Conservation (phyloP, 352 stramenopile species). For the Thalassiosira exigua region DNA sequence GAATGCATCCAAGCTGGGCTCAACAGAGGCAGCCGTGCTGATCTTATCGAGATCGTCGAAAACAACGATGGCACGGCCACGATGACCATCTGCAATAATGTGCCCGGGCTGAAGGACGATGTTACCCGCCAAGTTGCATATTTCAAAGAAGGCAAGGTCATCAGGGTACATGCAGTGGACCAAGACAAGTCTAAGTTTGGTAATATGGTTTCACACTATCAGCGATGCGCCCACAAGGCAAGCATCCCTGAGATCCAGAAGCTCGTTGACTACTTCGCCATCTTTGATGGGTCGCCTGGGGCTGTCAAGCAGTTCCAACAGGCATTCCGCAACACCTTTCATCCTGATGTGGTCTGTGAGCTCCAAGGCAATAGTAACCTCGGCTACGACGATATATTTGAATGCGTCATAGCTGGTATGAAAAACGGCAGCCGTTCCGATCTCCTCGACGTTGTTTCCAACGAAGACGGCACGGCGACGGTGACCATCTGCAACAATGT, state of each 20-base stretch:
- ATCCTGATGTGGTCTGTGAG: too few relatives aligned
- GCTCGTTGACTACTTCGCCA: constrained; percentile 6
- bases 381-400: too few relatives aligned
- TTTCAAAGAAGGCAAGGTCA: constrained; percentile 9
- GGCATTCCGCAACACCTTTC: constrained; percentile 4
- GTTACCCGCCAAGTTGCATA: constrained; percentile 2
- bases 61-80: constrained; percentile 8
- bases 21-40: constrained; percentile 3
- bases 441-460: background rate
- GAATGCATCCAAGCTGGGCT: background rate
- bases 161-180: background rate
- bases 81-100: constrained; percentile 9
- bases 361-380: background rate
- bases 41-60: background rate
- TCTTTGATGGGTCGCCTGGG: constrained; percentile 3
- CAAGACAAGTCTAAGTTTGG: background rate
- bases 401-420: background rate
- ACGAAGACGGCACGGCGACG: background rate
- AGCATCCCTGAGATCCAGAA: constrained; percentile 11
- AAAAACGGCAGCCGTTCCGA: constrained; percentile 2
- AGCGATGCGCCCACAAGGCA: constrained; percentile 1
- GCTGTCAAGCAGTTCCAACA: constrained; percentile 2
- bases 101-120: background rate
- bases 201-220: constrained; percentile 6
- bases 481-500: constrained; percentile 11